These are phyloP conservation scores for Trichoderma breve DNA, from an alignment of 2,329 filamentous ascomycete species.

Conservation along the genomic window DNA sequence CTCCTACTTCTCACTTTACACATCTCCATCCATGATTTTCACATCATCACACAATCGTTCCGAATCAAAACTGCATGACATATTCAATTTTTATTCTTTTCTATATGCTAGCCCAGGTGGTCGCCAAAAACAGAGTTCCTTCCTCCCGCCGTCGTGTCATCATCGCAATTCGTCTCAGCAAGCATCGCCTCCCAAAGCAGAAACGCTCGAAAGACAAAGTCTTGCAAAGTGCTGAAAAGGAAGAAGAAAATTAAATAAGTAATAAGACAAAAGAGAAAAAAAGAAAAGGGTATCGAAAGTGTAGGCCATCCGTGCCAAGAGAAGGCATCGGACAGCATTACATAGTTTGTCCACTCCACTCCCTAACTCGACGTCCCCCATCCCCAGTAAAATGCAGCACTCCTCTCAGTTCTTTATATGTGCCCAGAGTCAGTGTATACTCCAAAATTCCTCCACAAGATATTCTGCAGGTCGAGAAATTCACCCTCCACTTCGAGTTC, in stretches of 20 bases:
- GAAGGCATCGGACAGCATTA: not conserved
- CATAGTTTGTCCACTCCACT: constrained; percentile 12
- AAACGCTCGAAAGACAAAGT: not conserved
- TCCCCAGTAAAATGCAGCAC: not conserved
- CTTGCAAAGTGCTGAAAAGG: not conserved
- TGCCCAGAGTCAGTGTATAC: not conserved
- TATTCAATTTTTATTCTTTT: not conserved
- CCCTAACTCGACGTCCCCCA: not conserved
- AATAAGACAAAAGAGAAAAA: not conserved
- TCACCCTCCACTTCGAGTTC: not conserved
- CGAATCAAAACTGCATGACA: not conserved
- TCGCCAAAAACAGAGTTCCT: not conserved
- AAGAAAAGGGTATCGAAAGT: constrained; percentile 29
- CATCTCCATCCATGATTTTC: not conserved
- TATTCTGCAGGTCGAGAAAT: not conserved
- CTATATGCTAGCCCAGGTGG: not conserved
- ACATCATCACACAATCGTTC: not conserved
- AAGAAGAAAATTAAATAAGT: not conserved
- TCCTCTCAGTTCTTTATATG: not conserved
- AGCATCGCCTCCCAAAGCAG: not conserved
- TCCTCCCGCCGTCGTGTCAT: constrained; percentile 1
- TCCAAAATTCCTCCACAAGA: not conserved
- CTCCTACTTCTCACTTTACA: not conserved
- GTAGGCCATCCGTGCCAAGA: constrained; percentile 5
- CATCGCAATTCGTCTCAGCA: not conserved